Evolutionary conservation across 305 asterid species (phyloP).

Genomic region (Fraxinus baroniana): DNA sequence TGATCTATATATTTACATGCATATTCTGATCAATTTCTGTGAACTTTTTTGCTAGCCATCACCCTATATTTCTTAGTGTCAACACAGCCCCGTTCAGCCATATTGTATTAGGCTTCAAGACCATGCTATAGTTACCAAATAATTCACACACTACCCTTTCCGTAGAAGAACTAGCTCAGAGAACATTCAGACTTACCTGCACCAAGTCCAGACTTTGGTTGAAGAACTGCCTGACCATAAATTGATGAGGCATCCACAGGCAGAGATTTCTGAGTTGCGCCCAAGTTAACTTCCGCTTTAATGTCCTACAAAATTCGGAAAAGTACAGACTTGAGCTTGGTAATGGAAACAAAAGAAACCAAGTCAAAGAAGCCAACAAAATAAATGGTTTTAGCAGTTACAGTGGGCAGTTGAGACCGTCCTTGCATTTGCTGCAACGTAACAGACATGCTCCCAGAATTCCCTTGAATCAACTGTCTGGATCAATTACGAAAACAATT

Average conservation of each 20-base stretch:
- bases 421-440: slow-evolving; percentile 98
- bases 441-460: slow-evolving; percentile 82
- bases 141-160: neutral
- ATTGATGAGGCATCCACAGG: slow-evolving; percentile 91
- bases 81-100: neutral
- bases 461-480: slow-evolving; percentile 96
- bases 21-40: neutral
- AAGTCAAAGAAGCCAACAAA: neutral
- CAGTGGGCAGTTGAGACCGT: slow-evolving; percentile 72
- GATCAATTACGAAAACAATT: slow-evolving; percentile 35
- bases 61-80: neutral
- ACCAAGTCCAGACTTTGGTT: slow-evolving; percentile 92
- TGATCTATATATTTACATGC: neutral
- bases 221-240: slow-evolving; percentile 94
- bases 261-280: slow-evolving; percentile 67
- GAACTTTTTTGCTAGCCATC: neutral
- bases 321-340: neutral
- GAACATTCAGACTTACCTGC: slow-evolving; percentile 53
- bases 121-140: neutral
- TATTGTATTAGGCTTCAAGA: neutral
- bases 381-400: slow-evolving; percentile 39
- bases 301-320: slow-evolving; percentile 57
- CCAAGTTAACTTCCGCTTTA: slow-evolving; percentile 75
- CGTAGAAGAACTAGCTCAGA: neutral
- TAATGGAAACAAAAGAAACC: neutral